Base-by-base conservation (phyloP, 306 rosid genomes). In the Benincasa hispida region DNA sequence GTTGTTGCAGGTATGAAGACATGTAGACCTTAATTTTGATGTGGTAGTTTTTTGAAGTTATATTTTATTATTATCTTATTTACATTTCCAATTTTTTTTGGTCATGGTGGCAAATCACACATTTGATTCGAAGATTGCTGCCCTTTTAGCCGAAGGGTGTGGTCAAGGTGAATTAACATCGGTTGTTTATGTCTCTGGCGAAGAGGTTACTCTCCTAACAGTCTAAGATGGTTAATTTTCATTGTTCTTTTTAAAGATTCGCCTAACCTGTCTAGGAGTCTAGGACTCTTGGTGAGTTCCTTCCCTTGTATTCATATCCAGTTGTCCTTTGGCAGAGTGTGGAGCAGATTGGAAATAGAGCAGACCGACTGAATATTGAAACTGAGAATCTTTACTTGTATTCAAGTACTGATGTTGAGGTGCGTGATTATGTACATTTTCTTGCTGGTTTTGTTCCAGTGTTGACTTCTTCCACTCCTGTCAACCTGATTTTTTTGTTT, bases 381-480 rank as follows among this genome's bases (percentile, higher is more conserved):
- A 78, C 95, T 1, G 88, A 91, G n/a, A 83, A 85, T 50, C 83
- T 94, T 54, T 90, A 85, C 88, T 80, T 94, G 82, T 94, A 94
- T 80, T 90, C 98, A 57, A 90, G 93, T 80, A 94, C 98, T 34
- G 96, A 94, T 82, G 81, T 94, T 81, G 93, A 94, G 98, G 97
- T 93, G 78, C 74, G 54, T 73, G 65, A 32, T 77, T 79, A 77
- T 82, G 54, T 77, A 60, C 70, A 77, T 37, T 15, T 24, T 54
- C 32, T 74, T 34, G 34, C 76, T 76, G 19, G 35, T 19, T 21
- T 47, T 70, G 51, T 53, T 61, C 32, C 63, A 5, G 48, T 65
- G 47, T 42, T 81, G 72, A 42, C 48, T 59, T 72, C 45, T 27
- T 22, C 55, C 25, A 19, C 34, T 48, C 62, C 18, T 32, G 72